phyloP scores from a whole-genome alignment of 192 early-diverging fungal species.

The Coemansia sp. region DNA sequence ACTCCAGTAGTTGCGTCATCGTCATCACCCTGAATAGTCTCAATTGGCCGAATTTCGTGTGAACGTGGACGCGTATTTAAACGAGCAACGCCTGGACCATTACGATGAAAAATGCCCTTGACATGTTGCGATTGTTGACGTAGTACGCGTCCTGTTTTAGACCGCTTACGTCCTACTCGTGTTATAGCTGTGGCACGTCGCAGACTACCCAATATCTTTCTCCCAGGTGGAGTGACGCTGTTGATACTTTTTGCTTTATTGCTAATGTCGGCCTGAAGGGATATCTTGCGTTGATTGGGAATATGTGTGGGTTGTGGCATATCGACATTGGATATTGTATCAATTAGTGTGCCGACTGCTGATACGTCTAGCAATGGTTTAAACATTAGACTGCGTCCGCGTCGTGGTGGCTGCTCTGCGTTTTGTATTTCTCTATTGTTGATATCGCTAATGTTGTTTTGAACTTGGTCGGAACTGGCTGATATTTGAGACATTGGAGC shows the following conservation, averaged over 20 bases:
- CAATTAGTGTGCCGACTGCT: slow-evolving; percentile 38
- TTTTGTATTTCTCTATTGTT: not conserved
- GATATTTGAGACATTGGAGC: not conserved
- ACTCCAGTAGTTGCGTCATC: not conserved
- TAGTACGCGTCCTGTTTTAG: not conserved
- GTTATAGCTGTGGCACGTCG: slow-evolving; percentile 9
- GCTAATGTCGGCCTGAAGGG: not conserved
- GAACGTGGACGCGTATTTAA: not conserved
- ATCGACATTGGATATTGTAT: slow-evolving; percentile 15
- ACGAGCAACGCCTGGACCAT: not conserved
- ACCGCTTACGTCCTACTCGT: not conserved
- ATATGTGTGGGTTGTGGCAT: not conserved
- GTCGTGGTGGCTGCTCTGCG: slow-evolving; percentile 17
- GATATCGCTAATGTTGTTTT: not conserved
- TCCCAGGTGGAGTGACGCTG: not conserved
- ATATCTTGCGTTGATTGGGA: not conserved
- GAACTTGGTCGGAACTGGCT: not conserved
- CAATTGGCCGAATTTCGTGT: slow-evolving; percentile 23
- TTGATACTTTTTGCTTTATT: not conserved
- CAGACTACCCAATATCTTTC: slow-evolving; percentile 23
- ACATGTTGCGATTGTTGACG: not conserved
- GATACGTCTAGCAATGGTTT: slow-evolving; percentile 37
- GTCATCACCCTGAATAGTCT: slow-evolving; percentile 16
- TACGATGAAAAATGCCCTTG: not conserved
- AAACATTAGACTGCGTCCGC: slow-evolving; percentile 48